Evolutionary conservation across 2,329 filamentous ascomycete species (phyloP).

Genomic region (Xylaria polymorpha): DNA sequence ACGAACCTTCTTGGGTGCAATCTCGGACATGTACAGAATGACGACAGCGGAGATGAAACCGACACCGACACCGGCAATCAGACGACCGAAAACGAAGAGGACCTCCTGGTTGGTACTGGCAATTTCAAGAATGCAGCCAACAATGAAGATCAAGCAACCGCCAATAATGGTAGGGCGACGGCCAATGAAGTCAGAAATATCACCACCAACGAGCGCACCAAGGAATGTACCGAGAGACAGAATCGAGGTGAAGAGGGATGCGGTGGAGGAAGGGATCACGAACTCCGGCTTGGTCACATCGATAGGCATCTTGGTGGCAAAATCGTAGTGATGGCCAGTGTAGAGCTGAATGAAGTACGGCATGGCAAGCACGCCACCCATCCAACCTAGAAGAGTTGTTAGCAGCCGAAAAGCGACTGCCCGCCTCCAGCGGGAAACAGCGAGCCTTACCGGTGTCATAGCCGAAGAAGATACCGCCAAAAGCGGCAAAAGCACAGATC

Average conservation of each 20-base stretch:
- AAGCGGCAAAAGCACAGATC: constrained; percentile 76
- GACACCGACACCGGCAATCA: constrained; percentile 73
- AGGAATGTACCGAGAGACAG: constrained; percentile 74
- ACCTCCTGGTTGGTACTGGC: constrained; percentile 62
- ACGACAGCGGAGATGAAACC: constrained; percentile 76
- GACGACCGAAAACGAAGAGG: constrained; percentile 71
- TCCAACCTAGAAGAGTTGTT: constrained; percentile 39
- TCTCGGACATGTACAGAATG: constrained; percentile 77
- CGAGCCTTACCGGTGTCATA: constrained; percentile 73
- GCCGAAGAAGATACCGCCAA: constrained; percentile 81
- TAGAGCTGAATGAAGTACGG: constrained; percentile 56
- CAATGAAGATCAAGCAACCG: constrained; percentile 69
- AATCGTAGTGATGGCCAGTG: constrained; percentile 53
- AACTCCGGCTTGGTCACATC: constrained; percentile 49
- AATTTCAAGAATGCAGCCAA: constrained; percentile 70
- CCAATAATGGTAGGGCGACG: constrained; percentile 68
- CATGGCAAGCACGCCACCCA: constrained; percentile 45
- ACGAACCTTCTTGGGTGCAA: constrained; percentile 70
- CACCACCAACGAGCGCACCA: constrained; percentile 72
- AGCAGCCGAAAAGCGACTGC: constrained; percentile 1
- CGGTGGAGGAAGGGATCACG: constrained; percentile 58
- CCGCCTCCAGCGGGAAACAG: neutral
- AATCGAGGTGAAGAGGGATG: constrained; percentile 74
- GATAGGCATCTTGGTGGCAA: constrained; percentile 45
- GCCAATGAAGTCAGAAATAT: constrained; percentile 73